Conservation (phyloP, 2,329 filamentous ascomycete species). For the Macroventuria anomochaeta region DNA sequence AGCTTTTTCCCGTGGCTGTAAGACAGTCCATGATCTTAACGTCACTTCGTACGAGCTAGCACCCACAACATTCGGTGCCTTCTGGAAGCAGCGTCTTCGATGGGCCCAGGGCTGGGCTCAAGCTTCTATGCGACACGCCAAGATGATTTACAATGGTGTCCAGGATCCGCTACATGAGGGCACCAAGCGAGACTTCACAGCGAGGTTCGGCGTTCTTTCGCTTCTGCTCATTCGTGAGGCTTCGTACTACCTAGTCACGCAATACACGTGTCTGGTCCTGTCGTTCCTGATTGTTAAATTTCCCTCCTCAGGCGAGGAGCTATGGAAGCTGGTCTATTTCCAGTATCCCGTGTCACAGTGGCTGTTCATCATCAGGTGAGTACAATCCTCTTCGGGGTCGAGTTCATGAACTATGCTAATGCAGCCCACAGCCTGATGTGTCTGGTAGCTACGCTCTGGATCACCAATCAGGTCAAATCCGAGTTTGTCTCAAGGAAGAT, state of each 20-base stretch:
- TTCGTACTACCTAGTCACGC: slow-evolving; percentile 58
- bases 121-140: slow-evolving; percentile 53
- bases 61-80: slow-evolving; percentile 52
- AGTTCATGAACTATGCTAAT: slow-evolving; percentile 20
- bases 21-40: slow-evolving; percentile 57
- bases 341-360: slow-evolving; percentile 57
- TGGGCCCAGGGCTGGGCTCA: slow-evolving; percentile 61
- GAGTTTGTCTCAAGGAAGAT: slow-evolving; percentile 53
- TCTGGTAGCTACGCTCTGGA: slow-evolving; percentile 54
- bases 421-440: slow-evolving; percentile 48
- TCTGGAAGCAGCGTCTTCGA: slow-evolving; percentile 59
- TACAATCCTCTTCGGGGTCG: neutral
- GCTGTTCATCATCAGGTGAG: slow-evolving; percentile 56
- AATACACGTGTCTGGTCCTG: slow-evolving; percentile 56
- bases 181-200: slow-evolving; percentile 43
- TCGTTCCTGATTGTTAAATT: slow-evolving; percentile 56
- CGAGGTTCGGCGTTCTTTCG: slow-evolving; percentile 55
- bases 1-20: slow-evolving; percentile 53
- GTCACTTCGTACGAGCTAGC: slow-evolving; percentile 58
- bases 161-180: slow-evolving; percentile 36
- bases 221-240: slow-evolving; percentile 55
- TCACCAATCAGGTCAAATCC: slow-evolving; percentile 55
- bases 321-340: slow-evolving; percentile 56
- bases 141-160: slow-evolving; percentile 53
- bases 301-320: slow-evolving; percentile 46